phyloP scores from a whole-genome alignment of 441 rosid genomes.

The Pelargonium myrrhifolium region DNA sequence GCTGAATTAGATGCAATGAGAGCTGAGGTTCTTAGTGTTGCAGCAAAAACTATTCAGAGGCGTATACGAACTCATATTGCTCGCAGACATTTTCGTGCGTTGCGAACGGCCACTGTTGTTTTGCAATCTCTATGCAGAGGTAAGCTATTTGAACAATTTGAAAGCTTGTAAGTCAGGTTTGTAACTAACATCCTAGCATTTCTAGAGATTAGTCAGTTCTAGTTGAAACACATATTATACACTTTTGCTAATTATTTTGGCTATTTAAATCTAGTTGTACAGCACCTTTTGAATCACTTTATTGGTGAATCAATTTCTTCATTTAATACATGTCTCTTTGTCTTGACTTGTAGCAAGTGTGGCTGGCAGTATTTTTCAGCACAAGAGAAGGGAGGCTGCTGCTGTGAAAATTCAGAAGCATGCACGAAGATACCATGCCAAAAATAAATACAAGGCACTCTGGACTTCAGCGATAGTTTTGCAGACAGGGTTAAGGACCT shows the following conservation, averaged over 20 bases:
- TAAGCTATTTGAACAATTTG: conserved; percentile 20
- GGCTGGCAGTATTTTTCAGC: conserved; percentile 52
- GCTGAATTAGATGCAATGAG: conserved; percentile 94
- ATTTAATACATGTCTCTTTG: conserved; percentile 10
- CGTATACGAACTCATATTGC: conserved; percentile 66
- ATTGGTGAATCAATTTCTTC: not conserved
- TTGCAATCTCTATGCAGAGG: conserved; percentile 85
- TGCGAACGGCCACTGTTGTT: conserved; percentile 51
- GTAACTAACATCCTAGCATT: too few relatives aligned
- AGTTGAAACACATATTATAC: not conserved
- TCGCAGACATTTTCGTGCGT: conserved; percentile 59
- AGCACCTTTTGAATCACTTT: conserved; percentile 2
- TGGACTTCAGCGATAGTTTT: conserved; percentile 52
- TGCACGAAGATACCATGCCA: conserved; percentile 46
- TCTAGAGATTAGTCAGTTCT: not conserved
- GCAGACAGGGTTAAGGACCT: conserved; percentile 75
- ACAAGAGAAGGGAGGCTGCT: conserved; percentile 60
- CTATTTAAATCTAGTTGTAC: too few relatives aligned
- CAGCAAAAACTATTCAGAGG: conserved; percentile 84
- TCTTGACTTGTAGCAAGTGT: conserved; percentile 54
- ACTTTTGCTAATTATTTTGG: not conserved
- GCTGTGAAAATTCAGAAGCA: conserved; percentile 85
- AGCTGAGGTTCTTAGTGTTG: conserved; percentile 70
- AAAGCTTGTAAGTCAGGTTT: not conserved
- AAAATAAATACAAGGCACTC: conserved; percentile 54